A percentile compares a stretch with the other conserved stretches of the same genome.
Evolutionary conservation across 176 grass and related monocot species (phyloP).

Genomic region (Triticum monococcum): DNA sequence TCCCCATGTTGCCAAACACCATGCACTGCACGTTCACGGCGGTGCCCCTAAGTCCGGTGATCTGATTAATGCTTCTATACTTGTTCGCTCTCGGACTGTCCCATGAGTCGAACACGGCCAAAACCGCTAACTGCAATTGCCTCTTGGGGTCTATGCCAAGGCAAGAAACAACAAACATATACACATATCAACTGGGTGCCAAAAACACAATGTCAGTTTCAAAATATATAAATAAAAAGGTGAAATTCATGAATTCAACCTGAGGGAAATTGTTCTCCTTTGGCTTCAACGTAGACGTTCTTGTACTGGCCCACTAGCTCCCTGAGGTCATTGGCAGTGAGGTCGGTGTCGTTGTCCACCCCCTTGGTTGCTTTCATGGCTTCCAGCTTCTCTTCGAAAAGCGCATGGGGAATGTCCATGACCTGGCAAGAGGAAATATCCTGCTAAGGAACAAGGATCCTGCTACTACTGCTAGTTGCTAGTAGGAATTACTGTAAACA

Average conservation of each 20-base stretch:
- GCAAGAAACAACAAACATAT: neutral
- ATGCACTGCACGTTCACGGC: constrained; percentile 96
- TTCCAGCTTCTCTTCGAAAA: constrained; percentile 86
- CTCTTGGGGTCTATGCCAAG: constrained; percentile 61
- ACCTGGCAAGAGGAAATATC: constrained; percentile 40
- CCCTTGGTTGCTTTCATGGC: constrained; percentile 71
- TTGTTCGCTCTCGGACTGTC: constrained; percentile 88
- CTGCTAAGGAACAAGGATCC: neutral
- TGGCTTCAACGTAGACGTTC: constrained; percentile 75
- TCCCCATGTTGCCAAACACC: constrained; percentile 99
- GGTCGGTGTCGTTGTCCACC: constrained; percentile 59
- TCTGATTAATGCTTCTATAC: constrained; percentile 93
- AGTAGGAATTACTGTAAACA: neutral
- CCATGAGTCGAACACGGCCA: constrained; percentile 92
- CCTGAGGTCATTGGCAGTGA: constrained; percentile 74
- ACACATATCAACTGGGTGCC: neutral
- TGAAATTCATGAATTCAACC: constrained; percentile 21
- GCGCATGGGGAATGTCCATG: constrained; percentile 69
- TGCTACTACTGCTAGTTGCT: neutral
- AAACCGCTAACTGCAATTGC: constrained; percentile 68
- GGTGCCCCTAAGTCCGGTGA: constrained; percentile 77
- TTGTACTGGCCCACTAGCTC: constrained; percentile 83
- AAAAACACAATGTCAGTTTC: constrained; percentile 1
- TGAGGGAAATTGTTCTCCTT: constrained; percentile 80
- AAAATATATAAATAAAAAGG: neutral